These are phyloP conservation scores for Arthrobotrys sphaeroides DNA, from an alignment of 2,329 filamentous ascomycete species.

Conservation along the genomic window DNA sequence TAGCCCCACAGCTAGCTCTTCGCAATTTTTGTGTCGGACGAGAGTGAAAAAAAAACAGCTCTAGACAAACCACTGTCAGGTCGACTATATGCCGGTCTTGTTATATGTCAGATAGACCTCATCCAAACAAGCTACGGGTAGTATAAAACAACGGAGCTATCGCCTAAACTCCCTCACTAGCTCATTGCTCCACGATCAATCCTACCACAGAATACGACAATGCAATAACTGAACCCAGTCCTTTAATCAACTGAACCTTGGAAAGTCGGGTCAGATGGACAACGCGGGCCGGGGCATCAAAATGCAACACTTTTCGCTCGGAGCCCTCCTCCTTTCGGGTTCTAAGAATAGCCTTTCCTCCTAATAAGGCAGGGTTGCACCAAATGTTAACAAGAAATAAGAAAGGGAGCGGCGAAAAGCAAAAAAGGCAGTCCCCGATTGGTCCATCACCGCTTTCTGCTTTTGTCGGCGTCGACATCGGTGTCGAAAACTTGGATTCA, in stretches of 20 bases:
- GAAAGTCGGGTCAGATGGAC: conserved; percentile 20
- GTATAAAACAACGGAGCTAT: conserved; percentile 2
- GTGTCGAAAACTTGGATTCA: conserved; percentile 2
- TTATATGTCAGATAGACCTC: neutral
- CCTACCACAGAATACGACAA: neutral
- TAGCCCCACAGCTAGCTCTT: neutral
- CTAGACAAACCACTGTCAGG: neutral
- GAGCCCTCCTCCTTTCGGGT: neutral
- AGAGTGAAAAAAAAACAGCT: neutral
- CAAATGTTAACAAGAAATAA: no score
- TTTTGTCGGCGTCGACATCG: neutral
- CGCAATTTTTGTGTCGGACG: no score
- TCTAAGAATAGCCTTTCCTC: conserved; percentile 39
- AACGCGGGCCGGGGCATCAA: conserved; percentile 34
- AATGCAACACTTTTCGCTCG: conserved; percentile 36
- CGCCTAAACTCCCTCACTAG: neutral
- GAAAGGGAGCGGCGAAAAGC: conserved; percentile 15
- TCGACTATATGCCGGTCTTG: no score
- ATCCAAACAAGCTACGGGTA: neutral
- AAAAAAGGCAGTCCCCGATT: conserved; percentile 3
- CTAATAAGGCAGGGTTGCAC: conserved; percentile 41
- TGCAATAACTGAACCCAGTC: conserved; percentile 4
- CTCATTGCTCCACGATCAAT: neutral
- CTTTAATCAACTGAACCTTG: no score
- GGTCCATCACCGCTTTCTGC: conserved; percentile 1